phyloP scores from a whole-genome alignment of 108 stramenopile genomes.

The Nitzschia palea region DNA sequence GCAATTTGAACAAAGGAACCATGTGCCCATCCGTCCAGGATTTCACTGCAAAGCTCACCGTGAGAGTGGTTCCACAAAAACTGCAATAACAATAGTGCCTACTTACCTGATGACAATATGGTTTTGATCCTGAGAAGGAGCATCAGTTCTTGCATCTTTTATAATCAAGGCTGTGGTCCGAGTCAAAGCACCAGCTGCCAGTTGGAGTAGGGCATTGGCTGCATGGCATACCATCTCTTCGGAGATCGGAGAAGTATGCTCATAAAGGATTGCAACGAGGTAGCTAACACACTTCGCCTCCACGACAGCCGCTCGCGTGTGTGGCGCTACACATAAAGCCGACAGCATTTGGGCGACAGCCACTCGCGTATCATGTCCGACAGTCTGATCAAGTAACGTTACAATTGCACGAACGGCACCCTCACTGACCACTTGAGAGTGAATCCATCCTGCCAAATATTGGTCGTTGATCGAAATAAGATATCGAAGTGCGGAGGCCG shows the following conservation, averaged over 20 bases:
- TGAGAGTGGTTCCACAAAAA: too few species aligned
- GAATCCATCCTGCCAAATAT: slow-evolving; percentile 77
- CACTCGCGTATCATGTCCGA: slow-evolving; percentile 43
- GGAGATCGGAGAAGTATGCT: slow-evolving; percentile 26
- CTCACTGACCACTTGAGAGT: slow-evolving; percentile 69
- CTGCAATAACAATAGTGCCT: background rate
- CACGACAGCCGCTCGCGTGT: slow-evolving; percentile 62
- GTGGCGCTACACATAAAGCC: slow-evolving; percentile 56
- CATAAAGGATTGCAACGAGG: slow-evolving; percentile 48
- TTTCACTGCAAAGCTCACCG: slow-evolving; percentile 40
- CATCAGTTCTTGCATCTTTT: background rate
- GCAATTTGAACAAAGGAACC: slow-evolving; percentile 58
- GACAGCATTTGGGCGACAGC: slow-evolving; percentile 61
- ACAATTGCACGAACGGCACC: slow-evolving; percentile 56
- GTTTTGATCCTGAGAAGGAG: slow-evolving; percentile 11
- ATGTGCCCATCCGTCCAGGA: slow-evolving; percentile 64
- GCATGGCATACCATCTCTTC: slow-evolving; percentile 47
- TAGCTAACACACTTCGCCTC: slow-evolving; percentile 48
- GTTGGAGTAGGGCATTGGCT: slow-evolving; percentile 53
- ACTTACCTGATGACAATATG: slow-evolving; percentile 49
- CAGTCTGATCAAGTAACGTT: slow-evolving; percentile 35
- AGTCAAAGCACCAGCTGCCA: slow-evolving; percentile 53
- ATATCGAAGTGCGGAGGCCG: slow-evolving; percentile 51
- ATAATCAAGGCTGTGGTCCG: slow-evolving; percentile 19
- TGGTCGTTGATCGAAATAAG: slow-evolving; percentile 53